Evolutionary conservation across 1,284 basidiomycete genomes (phyloP).

Genomic region (Cryptococcus deneoformans): DNA sequence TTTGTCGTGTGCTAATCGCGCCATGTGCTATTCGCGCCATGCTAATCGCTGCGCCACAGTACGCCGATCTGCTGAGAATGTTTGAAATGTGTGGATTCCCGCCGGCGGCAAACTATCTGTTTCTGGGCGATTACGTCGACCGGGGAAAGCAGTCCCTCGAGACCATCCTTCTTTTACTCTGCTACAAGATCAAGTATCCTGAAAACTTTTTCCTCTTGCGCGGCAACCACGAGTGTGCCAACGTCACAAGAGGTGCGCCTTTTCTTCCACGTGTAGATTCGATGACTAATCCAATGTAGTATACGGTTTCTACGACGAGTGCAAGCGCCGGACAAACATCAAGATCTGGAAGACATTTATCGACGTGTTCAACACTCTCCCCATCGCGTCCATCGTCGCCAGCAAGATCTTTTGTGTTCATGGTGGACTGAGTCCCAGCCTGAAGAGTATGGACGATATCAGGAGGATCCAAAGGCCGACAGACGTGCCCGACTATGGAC

Average conservation of each 20-base stretch:
- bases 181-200: constrained; percentile 62
- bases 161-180: constrained; percentile 57
- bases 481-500: constrained; percentile 98
- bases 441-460: constrained; percentile 99
- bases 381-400: constrained; percentile 97
- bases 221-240: constrained; percentile 62
- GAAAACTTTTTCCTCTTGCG: constrained; percentile 63
- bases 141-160: constrained; percentile 61
- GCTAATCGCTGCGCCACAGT: constrained; percentile 44
- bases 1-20: background rate
- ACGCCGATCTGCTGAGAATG: constrained; percentile 59
- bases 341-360: constrained; percentile 99
- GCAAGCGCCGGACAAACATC: constrained; percentile 98
- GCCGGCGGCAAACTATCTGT: constrained; percentile 62
- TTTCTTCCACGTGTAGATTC: too few species aligned
- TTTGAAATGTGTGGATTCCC: constrained; percentile 63
- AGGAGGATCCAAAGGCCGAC: constrained; percentile 93
- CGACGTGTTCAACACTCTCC: constrained; percentile 98
- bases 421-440: constrained; percentile 94
- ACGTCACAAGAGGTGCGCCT: constrained; percentile 52
- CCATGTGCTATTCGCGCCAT: too few species aligned
- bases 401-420: constrained; percentile 99
- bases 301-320: constrained; percentile 64
- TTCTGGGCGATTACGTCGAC: constrained; percentile 63
- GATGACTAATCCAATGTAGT: too few species aligned